A percentile compares a stretch with the other conserved stretches of the same genome.
These are phyloP conservation scores for Talaromyces stipitatus DNA, from an alignment of 495 filamentous ascomycete species.

Conservation along the genomic window DNA sequence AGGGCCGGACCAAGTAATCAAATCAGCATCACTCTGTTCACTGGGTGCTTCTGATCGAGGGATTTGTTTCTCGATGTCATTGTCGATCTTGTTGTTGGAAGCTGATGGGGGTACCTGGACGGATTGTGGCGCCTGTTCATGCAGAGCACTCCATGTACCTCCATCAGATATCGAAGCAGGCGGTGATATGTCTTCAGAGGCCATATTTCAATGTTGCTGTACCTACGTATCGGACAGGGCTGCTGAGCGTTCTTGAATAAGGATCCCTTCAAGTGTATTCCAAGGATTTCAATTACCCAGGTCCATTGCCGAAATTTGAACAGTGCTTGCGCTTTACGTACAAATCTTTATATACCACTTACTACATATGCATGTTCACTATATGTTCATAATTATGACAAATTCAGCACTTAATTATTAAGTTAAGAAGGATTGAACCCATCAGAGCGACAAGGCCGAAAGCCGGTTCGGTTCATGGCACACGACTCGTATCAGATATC, in stretches of 20 bases:
- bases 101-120: background rate
- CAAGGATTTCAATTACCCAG: no score
- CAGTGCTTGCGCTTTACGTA: background rate
- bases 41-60: background rate
- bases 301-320: no score
- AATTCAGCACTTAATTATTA: background rate
- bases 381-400: background rate
- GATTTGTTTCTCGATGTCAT: background rate
- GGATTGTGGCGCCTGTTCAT: background rate
- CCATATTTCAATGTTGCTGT: background rate
- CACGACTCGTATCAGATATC: background rate
- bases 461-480: background rate
- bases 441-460: background rate
- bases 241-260: background rate
- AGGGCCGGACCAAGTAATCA: conserved; percentile 5
- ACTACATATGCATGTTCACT: background rate
- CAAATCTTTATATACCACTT: background rate
- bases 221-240: background rate
- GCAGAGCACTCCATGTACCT: background rate
- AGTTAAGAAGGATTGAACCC: background rate
- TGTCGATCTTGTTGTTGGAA: background rate
- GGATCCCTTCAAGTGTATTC: background rate
- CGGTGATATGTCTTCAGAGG: background rate
- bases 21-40: background rate
- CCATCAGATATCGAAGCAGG: background rate